These are phyloP conservation scores for Podaxis carcinomalis DNA, from an alignment of 768 basidiomycete species.

Conservation along the genomic window DNA sequence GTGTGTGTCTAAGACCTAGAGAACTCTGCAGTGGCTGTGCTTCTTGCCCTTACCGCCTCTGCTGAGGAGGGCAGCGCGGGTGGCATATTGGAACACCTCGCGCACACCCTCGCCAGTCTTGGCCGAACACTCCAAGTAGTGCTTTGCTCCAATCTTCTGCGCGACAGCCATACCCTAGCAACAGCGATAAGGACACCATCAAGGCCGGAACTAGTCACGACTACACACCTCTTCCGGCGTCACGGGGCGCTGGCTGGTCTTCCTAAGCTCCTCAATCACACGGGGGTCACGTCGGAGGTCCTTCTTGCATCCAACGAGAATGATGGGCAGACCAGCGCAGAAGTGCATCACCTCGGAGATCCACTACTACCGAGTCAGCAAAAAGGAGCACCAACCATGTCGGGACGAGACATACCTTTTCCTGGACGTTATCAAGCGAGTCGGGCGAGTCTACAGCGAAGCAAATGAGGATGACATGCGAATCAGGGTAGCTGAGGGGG, in stretches of 20 bases:
- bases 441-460: constrained; percentile 98
- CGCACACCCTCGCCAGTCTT: constrained; percentile 95
- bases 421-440: constrained; percentile 98
- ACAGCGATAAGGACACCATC: background rate
- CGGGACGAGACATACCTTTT: constrained; percentile 68
- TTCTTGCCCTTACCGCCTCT: constrained; percentile 44
- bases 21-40: constrained; percentile 24
- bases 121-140: constrained; percentile 97
- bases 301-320: constrained; percentile 99
- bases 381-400: background rate
- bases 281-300: constrained; percentile 91
- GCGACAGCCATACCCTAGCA: constrained; percentile 86
- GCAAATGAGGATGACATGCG: constrained; percentile 99
- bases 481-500: constrained; percentile 97
- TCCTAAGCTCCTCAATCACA: constrained; percentile 90
- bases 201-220: background rate
- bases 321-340: constrained; percentile 90
- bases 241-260: constrained; percentile 93
- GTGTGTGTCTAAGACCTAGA: constrained; percentile 17
- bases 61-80: constrained; percentile 81
- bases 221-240: constrained; percentile 80
- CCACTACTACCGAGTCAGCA: constrained; percentile 56
- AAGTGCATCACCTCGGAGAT: constrained; percentile 99
- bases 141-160: constrained; percentile 94
- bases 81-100: constrained; percentile 98